phyloP scores from a whole-genome alignment of 345 rosid species.

The Murraya paniculata region DNA sequence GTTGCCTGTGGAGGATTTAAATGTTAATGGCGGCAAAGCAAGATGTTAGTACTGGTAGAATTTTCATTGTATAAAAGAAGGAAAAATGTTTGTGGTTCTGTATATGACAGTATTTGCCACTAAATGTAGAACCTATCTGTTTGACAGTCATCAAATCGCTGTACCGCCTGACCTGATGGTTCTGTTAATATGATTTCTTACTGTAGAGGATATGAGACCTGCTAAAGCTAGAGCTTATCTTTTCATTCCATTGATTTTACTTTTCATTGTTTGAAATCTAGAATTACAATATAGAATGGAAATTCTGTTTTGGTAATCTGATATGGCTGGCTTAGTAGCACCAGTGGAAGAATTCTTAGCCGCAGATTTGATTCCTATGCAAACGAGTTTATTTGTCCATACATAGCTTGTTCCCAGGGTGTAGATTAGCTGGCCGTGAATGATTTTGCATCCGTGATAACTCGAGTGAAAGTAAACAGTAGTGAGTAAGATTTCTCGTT shows the following conservation, averaged over 20 bases:
- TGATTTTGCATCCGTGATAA: no score
- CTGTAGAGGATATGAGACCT: neutral
- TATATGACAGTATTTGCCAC: neutral
- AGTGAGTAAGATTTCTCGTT: no score
- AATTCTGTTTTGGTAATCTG: no score
- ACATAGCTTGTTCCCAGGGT: no score
- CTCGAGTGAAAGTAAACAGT: no score
- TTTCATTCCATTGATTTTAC: neutral
- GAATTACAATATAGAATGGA: no score
- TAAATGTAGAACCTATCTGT: neutral
- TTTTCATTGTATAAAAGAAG: neutral
- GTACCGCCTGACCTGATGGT: neutral
- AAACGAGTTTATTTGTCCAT: no score
- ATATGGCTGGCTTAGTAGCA: no score
- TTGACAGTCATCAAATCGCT: neutral
- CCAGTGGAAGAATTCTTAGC: no score
- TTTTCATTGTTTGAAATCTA: neutral
- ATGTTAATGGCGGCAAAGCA: conserved; percentile 31
- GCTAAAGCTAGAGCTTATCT: neutral
- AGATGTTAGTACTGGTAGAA: neutral
- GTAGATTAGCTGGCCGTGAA: no score
- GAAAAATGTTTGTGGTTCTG: neutral
- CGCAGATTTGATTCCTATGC: no score
- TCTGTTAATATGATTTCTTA: conserved; percentile 6
- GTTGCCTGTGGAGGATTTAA: conserved; percentile 70